phyloP scores from a whole-genome alignment of 805 yeast genomes.

The Sugiyamaella qingdaonensis region DNA sequence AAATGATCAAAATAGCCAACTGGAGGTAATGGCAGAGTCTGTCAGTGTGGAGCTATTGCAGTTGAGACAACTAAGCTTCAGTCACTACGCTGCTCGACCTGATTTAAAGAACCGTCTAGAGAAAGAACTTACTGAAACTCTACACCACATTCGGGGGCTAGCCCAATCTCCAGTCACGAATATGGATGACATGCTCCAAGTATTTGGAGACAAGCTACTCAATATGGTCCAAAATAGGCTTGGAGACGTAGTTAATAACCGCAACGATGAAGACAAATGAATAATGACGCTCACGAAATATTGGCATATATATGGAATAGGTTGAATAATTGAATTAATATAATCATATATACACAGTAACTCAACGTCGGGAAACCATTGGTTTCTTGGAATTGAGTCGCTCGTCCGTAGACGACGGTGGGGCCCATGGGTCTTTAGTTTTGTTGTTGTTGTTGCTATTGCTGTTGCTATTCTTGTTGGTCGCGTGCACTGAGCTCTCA shows the following conservation, averaged over 20 bases:
- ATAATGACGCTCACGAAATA: neutral
- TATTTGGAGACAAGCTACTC: slow-evolving; percentile 24
- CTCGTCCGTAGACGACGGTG: slow-evolving; percentile 3
- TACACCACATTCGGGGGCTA: neutral
- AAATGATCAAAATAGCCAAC: neutral
- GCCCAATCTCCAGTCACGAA: neutral
- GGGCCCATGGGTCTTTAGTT: slow-evolving; percentile 4
- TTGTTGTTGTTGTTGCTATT: neutral
- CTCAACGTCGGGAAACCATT: neutral
- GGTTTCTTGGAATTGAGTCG: slow-evolving; percentile 4
- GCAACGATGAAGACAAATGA: neutral
- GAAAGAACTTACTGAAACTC: neutral
- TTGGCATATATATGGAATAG: neutral
- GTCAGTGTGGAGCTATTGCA: neutral
- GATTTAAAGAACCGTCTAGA: neutral
- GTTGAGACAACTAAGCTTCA: neutral
- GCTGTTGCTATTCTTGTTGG: neutral
- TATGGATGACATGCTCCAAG: slow-evolving; percentile 20
- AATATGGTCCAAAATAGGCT: slow-evolving; percentile 12
- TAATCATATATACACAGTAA: neutral
- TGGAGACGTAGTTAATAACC: neutral
- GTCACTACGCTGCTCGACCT: neutral
- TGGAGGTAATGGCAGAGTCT: neutral
- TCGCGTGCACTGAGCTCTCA: neutral
- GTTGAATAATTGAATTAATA: neutral